These are phyloP conservation scores for Mycena latifolia DNA, from an alignment of 768 basidiomycete genomes.

Conservation along the genomic window DNA sequence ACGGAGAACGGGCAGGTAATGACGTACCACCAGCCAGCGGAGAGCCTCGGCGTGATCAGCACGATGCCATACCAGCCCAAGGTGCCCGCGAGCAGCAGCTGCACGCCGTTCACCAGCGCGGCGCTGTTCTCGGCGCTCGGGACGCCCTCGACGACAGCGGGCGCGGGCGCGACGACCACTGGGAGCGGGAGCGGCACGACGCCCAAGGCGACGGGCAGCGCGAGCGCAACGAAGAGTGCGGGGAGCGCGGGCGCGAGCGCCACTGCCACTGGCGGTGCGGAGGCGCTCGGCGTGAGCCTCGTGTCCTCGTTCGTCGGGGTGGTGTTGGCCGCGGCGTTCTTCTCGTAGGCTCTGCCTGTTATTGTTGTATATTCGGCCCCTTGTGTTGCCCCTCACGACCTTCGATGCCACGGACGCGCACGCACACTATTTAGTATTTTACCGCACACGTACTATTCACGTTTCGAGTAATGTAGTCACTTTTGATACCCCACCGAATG, in stretches of 20 bases:
- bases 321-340: constrained; percentile 37
- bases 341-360: constrained; percentile 35
- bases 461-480: neutral
- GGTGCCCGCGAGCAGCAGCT: constrained; percentile 55
- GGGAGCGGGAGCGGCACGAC: neutral
- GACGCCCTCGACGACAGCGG: constrained; percentile 13
- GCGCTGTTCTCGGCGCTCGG: constrained; percentile 43
- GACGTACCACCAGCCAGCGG: constrained; percentile 61
- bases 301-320: constrained; percentile 32
- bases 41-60: constrained; percentile 55
- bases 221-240: constrained; percentile 2
- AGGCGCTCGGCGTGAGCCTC: constrained; percentile 5
- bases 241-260: constrained; percentile 16
- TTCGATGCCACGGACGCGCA: neutral
- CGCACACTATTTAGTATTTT: neutral
- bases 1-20: constrained; percentile 47
- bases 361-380: neutral
- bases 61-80: constrained; percentile 56
- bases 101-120: constrained; percentile 46
- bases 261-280: constrained; percentile 19
- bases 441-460: constrained; percentile 1
- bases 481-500: neutral
- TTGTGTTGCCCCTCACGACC: constrained; percentile 3
- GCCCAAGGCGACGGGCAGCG: neutral
- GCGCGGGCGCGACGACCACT: neutral